These are phyloP conservation scores for Taiozyma sp. DNA, from an alignment of 1,139 yeast species.

Conservation along the genomic window DNA sequence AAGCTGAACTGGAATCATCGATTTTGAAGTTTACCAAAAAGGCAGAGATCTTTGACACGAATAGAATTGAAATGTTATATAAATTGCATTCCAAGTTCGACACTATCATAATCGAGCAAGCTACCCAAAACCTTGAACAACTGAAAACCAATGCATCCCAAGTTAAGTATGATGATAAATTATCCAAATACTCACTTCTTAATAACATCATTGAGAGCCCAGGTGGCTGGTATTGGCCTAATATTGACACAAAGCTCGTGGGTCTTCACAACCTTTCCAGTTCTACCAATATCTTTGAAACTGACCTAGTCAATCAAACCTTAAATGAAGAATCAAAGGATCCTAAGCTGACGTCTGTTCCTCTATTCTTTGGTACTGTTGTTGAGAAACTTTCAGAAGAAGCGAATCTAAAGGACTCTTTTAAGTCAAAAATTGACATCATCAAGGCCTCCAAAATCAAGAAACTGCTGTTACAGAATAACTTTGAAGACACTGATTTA, in stretches of 20 bases:
- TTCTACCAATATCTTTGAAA: conserved; percentile 12
- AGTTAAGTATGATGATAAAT: conserved; percentile 3
- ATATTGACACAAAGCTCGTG: conserved; percentile 10
- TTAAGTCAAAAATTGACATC: conserved; percentile 10
- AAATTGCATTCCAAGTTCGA: conserved; percentile 8
- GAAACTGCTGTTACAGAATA: conserved; percentile 4
- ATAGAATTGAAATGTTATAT: conserved; percentile 12
- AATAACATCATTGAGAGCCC: neutral
- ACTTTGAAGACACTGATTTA: conserved; percentile 3
- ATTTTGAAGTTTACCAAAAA: conserved; percentile 4
- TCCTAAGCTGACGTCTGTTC: conserved; percentile 13
- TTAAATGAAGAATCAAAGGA: conserved; percentile 5
- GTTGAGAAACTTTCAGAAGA: conserved; percentile 6
- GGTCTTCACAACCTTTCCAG: conserved; percentile 4
- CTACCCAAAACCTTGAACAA: conserved; percentile 6
- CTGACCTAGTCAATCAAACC: conserved; percentile 17
- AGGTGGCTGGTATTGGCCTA: conserved; percentile 23
- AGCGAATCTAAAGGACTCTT: conserved; percentile 2
- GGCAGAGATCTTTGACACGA: conserved; percentile 15
- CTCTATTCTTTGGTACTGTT: conserved; percentile 12
- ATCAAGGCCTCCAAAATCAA: neutral
- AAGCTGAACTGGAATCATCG: conserved; percentile 9
- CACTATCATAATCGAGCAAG: neutral
- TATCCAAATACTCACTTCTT: conserved; percentile 9
- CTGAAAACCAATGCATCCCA: conserved; percentile 4